These are phyloP conservation scores for Sclerotinia trifoliorum DNA, from an alignment of 2,329 filamentous ascomycete species.

Conservation along the genomic window DNA sequence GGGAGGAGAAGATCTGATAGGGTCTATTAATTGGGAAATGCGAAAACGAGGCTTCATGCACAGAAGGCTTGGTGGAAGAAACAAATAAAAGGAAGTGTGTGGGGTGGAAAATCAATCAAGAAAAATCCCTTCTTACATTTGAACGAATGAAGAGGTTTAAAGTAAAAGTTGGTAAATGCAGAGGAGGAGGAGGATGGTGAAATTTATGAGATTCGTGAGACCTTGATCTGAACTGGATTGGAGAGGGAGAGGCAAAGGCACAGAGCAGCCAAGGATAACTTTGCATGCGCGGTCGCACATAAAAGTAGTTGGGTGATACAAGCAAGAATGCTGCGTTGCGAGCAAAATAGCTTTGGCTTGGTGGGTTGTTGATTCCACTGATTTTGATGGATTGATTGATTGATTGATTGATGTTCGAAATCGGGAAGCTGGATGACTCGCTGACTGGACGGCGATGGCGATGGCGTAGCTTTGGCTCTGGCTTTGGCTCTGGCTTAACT, in stretches of 20 bases:
- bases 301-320: neutral
- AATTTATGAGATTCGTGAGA: neutral
- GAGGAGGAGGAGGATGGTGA: conserved; percentile 7
- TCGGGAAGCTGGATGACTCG: neutral
- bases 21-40: neutral
- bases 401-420: neutral
- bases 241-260: neutral
- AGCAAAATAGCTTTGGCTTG: neutral
- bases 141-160: neutral
- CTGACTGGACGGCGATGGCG: neutral
- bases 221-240: neutral
- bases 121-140: neutral
- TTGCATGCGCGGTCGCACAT: neutral
- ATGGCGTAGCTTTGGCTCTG: neutral
- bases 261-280: neutral
- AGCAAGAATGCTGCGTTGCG: neutral
- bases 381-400: neutral
- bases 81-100: neutral
- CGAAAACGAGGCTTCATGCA: conserved; percentile 15
- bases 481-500: neutral
- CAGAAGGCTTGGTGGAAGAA: conserved; percentile 23
- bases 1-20: neutral
- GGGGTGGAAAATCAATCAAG: neutral
- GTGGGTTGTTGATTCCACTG: too few relatives aligned
- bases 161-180: conserved; percentile 3